Evolutionary conservation across 768 basidiomycete genomes (phyloP).

Genomic region (Pleurotus eryngii): DNA sequence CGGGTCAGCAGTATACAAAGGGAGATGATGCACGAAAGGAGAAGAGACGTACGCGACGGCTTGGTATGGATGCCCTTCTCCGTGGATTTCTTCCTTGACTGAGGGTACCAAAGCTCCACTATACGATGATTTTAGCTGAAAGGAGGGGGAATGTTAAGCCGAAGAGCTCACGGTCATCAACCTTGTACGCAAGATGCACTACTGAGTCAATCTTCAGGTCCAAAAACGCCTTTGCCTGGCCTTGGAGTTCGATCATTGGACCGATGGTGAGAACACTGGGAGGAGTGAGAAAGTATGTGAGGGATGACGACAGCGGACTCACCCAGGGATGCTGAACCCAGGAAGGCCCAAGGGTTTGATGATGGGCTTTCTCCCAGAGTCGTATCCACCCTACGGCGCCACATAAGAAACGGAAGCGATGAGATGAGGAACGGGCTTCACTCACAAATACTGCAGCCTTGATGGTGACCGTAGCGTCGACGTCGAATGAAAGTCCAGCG

Average conservation of each 20-base stretch:
- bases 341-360: conserved; percentile 29
- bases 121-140: neutral
- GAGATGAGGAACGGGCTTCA: neutral
- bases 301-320: neutral
- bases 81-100: neutral
- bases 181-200: conserved; percentile 28
- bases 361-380: conserved; percentile 24
- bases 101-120: neutral
- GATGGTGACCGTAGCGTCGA: conserved; percentile 16
- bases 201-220: conserved; percentile 29
- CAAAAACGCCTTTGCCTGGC: conserved; percentile 20
- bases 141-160: no score
- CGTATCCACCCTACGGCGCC: conserved; percentile 20
- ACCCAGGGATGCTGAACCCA: conserved; percentile 27
- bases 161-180: neutral
- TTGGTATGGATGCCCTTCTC: neutral
- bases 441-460: conserved; percentile 14
- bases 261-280: conserved; percentile 35
- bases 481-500: conserved; percentile 20
- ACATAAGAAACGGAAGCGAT: neutral
- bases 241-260: conserved; percentile 34
- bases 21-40: neutral
- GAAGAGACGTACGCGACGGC: neutral
- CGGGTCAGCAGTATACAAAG: neutral
- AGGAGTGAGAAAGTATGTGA: neutral